Percentiles rank a stretch among this genome's conserved stretches.
These are phyloP conservation scores for Millerozyma acaciae DNA, from an alignment of 805 yeast species.

Conservation along the genomic window DNA sequence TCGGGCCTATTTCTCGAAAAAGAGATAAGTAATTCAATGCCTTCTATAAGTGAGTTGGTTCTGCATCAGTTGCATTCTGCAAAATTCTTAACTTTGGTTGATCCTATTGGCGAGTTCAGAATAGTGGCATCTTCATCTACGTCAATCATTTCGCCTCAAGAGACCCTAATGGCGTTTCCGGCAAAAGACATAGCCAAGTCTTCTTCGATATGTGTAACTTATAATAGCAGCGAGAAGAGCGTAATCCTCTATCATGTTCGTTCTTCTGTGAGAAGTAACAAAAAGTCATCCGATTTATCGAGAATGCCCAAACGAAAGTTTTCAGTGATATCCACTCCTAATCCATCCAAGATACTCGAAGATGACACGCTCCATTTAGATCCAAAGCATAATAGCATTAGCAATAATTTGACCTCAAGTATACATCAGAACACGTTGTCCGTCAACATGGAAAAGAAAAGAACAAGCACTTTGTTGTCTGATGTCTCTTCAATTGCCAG, in stretches of 20 bases:
- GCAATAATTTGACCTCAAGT: neutral
- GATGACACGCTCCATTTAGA: constrained; percentile 25
- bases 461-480: constrained; percentile 39
- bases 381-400: constrained; percentile 2
- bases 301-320: constrained; percentile 21
- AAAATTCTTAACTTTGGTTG: constrained; percentile 62
- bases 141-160: constrained; percentile 56
- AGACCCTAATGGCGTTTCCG: constrained; percentile 57
- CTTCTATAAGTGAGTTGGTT: constrained; percentile 8
- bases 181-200: constrained; percentile 25
- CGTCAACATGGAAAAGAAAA: constrained; percentile 39
- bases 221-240: constrained; percentile 40
- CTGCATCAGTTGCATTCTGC: constrained; percentile 25
- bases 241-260: constrained; percentile 57
- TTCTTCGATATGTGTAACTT: constrained; percentile 52
- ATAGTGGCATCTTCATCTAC: constrained; percentile 67
- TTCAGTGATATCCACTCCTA: constrained; percentile 37
- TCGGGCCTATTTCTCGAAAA: constrained; percentile 66
- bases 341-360: constrained; percentile 39
- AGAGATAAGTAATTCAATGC: constrained; percentile 19
- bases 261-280: constrained; percentile 20
- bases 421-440: constrained; percentile 20
- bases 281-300: constrained; percentile 10
- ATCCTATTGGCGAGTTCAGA: constrained; percentile 74
- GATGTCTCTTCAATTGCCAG: constrained; percentile 44